A percentile compares a stretch with the other conserved stretches of the same genome.
Evolutionary conservation across 2,329 filamentous ascomycete genomes (phyloP).

Genomic region (Fusarium tupiense): DNA sequence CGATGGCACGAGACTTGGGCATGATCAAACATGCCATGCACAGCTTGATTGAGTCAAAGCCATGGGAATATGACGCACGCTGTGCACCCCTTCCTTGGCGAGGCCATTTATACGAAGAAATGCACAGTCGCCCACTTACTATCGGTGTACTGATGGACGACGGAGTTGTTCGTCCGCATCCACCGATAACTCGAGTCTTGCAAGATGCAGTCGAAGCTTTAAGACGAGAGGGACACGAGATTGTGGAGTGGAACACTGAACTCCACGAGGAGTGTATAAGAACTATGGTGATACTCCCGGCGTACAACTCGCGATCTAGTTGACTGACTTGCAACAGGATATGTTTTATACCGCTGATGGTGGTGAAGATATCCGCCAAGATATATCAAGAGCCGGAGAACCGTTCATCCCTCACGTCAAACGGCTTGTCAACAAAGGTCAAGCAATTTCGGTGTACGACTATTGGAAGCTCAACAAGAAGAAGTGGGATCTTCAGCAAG

Average conservation of each 20-base stretch:
- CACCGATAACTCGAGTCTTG: not conserved
- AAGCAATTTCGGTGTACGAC: not conserved
- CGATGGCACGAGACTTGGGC: not conserved
- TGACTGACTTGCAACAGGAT: not conserved
- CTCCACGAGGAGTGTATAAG: slow-evolving; percentile 2
- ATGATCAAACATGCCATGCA: not conserved
- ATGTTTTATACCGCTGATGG: not conserved
- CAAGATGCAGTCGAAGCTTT: not conserved
- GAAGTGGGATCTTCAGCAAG: not conserved
- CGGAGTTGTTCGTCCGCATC: not conserved
- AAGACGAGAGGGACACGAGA: not conserved
- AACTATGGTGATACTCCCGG: not conserved
- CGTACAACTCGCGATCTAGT: rapidly evolving
- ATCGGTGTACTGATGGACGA: not conserved
- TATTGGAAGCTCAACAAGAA: slow-evolving; percentile 2
- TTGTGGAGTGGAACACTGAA: not conserved
- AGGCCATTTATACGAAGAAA: not conserved
- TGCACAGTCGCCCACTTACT: not conserved
- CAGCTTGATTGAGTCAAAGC: not conserved
- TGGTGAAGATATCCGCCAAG: slow-evolving; percentile 1
- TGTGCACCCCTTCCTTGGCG: not conserved
- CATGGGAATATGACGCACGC: not conserved
- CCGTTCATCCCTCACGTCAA: not conserved
- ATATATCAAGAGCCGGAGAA: not conserved
- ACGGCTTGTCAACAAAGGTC: not conserved